Conservation (phyloP, 192 early-diverging fungal species). For the Coemansia sp. region DNA sequence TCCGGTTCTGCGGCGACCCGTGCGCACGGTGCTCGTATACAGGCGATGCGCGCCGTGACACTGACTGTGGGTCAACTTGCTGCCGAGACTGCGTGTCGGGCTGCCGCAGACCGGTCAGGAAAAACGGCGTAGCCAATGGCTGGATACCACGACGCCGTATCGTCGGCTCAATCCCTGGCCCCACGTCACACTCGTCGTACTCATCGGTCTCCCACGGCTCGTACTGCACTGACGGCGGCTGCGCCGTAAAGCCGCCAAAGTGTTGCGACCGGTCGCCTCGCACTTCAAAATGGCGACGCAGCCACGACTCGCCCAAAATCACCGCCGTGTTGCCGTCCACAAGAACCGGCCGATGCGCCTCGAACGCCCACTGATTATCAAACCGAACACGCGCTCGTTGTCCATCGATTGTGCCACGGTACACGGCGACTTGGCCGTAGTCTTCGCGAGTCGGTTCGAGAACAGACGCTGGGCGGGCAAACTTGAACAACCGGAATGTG, state of each 20-base stretch:
- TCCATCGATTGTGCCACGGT: slow-evolving; percentile 48
- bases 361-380: slow-evolving; percentile 43
- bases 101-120: slow-evolving; percentile 38
- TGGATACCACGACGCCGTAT: slow-evolving; percentile 23
- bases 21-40: slow-evolving; percentile 13
- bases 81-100: slow-evolving; percentile 4
- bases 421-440: slow-evolving; percentile 43
- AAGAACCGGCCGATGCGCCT: slow-evolving; percentile 30
- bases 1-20: slow-evolving; percentile 3
- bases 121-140: slow-evolving; percentile 40
- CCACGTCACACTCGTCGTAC: slow-evolving; percentile 16
- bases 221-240: slow-evolving; percentile 26
- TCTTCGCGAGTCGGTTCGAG: slow-evolving; percentile 53
- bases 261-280: slow-evolving; percentile 49
- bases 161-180: slow-evolving; percentile 8
- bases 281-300: slow-evolving; percentile 43
- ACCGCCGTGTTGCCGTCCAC: slow-evolving; percentile 49
- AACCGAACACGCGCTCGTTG: slow-evolving; percentile 28
- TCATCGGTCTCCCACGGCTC: slow-evolving; percentile 52
- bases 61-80: slow-evolving; percentile 12
- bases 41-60: slow-evolving; percentile 31
- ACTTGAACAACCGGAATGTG: slow-evolving; percentile 55
- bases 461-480: slow-evolving; percentile 35
- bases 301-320: slow-evolving; percentile 50
- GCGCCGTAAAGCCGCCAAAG: slow-evolving; percentile 37